Percentiles rank a stretch among this genome's conserved stretches.
These are phyloP conservation scores for Strigomonas galati DNA, from an alignment of 208 protist species.

Conservation along the genomic window DNA sequence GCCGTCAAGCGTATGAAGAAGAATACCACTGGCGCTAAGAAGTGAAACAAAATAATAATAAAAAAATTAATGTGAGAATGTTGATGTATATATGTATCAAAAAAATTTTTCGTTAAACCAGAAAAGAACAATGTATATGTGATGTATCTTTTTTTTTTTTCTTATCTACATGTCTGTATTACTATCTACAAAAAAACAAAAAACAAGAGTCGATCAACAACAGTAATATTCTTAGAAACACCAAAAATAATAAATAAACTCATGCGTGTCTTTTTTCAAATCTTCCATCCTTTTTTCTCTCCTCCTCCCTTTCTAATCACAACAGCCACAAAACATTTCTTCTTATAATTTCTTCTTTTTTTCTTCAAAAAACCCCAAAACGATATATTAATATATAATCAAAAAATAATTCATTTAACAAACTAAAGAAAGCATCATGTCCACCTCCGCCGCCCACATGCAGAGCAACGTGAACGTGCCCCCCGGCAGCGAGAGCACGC, in stretches of 20 bases:
- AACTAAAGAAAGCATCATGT: neutral
- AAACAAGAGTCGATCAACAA: neutral
- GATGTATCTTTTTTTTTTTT: slow-evolving; percentile 5
- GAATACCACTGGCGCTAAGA: neutral
- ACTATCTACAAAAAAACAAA: neutral
- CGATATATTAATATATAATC: neutral
- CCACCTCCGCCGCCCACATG: slow-evolving; percentile 23
- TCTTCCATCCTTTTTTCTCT: slow-evolving; percentile 6
- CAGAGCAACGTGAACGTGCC: slow-evolving; percentile 8
- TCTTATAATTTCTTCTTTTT: slow-evolving; percentile 1
- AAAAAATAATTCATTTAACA: neutral
- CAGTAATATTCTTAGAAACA: neutral
- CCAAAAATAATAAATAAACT: neutral
- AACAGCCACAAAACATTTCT: neutral
- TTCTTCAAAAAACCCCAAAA: neutral
- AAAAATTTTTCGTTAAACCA: too few relatives aligned
- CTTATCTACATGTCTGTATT: slow-evolving; percentile 13
- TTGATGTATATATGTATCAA: neutral
- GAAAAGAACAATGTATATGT: neutral
- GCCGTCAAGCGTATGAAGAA: neutral
- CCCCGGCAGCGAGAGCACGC: slow-evolving; percentile 25
- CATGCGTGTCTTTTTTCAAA: neutral
- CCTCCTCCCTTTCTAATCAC: neutral
- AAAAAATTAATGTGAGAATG: neutral
- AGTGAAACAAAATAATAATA: slow-evolving; percentile 1